Base-by-base conservation (phyloP, 768 basidiomycete genomes). In the Russula virescens region DNA sequence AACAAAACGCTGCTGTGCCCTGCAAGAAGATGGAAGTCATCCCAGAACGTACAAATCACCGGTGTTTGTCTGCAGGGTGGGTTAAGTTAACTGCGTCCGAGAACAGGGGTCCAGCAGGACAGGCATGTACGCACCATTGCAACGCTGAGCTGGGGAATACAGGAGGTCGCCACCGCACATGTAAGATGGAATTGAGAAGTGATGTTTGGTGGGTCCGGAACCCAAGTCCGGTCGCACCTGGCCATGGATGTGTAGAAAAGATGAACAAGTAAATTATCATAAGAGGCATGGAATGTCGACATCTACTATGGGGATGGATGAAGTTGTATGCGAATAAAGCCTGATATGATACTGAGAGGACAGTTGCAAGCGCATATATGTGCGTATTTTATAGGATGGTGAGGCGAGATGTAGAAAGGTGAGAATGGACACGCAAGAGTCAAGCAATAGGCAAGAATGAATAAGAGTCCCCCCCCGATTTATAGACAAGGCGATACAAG, bases 221-320 rank as follows among this genome's bases (percentile, higher is more conserved):
- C 23, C 40, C 47, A 28, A 23, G 25, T 35, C 58, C 9, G 19
- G 25, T 49, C 42, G 52, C 25, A 23, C 31, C 28, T 23, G 23
- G 26, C 42, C 28, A 38, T 45, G 48, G 42, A 25, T 10, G n/a
- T 13, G 13, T 4, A 14, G 18, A 57, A 63, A 58, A 11, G 18
- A 55, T 55, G 45, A 54, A 54, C 52, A 63, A 11, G 63, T 55
- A 49, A 49, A 60, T 64, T 64, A 64, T 64, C 58, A 63, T 19
- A 52, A 43, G 53, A 38, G 11, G 62, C 34, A 7, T 48, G 59
- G 25, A n/a, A 42, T 63, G 53, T 26, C 23, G 5, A 55, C 53
- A 64, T 63, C 57, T 59, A 59, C 19, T 53, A 49, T 23, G 57
- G 23, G 26, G 58, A 43, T 43, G 55, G 40, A 54, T 53, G 21